Percentiles rank a stretch among this genome's conserved stretches.
Evolutionary conservation across 805 yeast genomes (phyloP).

Genomic region (Sugiyamaella lignohabitans): DNA sequence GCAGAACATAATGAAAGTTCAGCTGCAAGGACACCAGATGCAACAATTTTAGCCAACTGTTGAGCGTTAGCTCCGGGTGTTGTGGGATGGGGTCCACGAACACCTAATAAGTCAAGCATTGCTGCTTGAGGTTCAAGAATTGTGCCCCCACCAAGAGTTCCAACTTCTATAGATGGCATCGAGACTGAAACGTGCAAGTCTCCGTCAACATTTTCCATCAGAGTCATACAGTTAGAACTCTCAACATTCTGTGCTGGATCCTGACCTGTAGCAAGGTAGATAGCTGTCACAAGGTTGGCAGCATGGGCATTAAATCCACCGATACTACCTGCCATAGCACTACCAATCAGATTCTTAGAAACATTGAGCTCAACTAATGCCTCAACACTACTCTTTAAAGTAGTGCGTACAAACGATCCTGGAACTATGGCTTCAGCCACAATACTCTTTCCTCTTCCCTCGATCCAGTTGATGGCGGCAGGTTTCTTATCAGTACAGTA

Average conservation of each 20-base stretch:
- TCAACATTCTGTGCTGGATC: conserved; percentile 99
- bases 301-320: conserved; percentile 99
- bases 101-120: conserved; percentile 90
- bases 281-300: conserved; percentile 91
- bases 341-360: conserved; percentile 85
- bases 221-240: conserved; percentile 93
- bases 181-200: conserved; percentile 90
- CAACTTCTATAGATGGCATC: conserved; percentile 98
- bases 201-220: conserved; percentile 77
- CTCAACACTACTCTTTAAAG: conserved; percentile 85
- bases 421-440: conserved; percentile 96
- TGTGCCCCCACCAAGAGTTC: conserved; percentile 99
- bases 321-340: conserved; percentile 96
- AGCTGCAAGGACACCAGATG: conserved; percentile 92
- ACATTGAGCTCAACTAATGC: conserved; percentile 87
- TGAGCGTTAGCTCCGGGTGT: conserved; percentile 93
- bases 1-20: conserved; percentile 94
- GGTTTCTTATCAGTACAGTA: conserved; percentile 97
- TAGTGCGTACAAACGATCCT: conserved; percentile 66
- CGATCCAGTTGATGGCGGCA: conserved; percentile 98
- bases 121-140: conserved; percentile 95
- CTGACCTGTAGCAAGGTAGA: conserved; percentile 92
- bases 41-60: conserved; percentile 86
- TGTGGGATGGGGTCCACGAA: conserved; percentile 91
- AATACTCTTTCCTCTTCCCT: conserved; percentile 97